These are phyloP conservation scores for Massarina eburnea DNA, from an alignment of 2,329 filamentous ascomycete genomes.

Conservation along the genomic window DNA sequence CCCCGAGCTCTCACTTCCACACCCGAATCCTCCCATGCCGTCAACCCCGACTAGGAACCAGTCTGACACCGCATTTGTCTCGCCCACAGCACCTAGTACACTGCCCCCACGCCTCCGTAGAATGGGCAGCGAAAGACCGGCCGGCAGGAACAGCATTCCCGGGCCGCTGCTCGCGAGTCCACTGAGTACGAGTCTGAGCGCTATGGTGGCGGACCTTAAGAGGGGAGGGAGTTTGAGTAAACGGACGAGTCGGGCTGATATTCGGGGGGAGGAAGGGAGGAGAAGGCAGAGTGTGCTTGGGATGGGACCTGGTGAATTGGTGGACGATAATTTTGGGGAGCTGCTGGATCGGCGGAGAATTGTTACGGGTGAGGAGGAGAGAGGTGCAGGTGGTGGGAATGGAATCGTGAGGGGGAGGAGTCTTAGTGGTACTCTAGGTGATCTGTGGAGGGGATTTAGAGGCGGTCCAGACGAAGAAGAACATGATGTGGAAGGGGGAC, in stretches of 20 bases:
- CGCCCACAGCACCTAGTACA: constrained; percentile 22
- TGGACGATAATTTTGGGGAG: constrained; percentile 17
- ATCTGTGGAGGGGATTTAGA: constrained; percentile 32
- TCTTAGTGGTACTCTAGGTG: constrained; percentile 33
- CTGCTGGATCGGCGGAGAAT: constrained; percentile 27
- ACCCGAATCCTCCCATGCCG: constrained; percentile 12
- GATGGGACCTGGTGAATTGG: constrained; percentile 11
- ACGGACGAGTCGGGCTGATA: neutral
- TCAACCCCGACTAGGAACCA: constrained; percentile 17
- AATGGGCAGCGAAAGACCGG: constrained; percentile 38
- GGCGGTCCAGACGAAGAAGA: constrained; percentile 2
- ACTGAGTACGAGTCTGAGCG: constrained; percentile 61
- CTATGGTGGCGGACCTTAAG: constrained; percentile 65
- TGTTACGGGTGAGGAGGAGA: constrained; percentile 6
- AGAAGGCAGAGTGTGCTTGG: constrained; percentile 26
- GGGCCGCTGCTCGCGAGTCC: constrained; percentile 63
- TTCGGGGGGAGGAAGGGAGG: constrained; percentile 5
- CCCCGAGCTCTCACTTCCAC: constrained; percentile 18
- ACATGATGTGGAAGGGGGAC: too few relatives aligned
- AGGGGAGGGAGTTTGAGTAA: constrained; percentile 50
- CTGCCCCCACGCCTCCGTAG: constrained; percentile 29
- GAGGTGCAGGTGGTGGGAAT: neutral
- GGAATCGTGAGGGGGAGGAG: constrained; percentile 19
- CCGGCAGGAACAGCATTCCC: constrained; percentile 52
- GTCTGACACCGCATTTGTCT: constrained; percentile 19